Evolutionary conservation across 805 yeast species (phyloP).

Genomic region (Pichia heedii): DNA sequence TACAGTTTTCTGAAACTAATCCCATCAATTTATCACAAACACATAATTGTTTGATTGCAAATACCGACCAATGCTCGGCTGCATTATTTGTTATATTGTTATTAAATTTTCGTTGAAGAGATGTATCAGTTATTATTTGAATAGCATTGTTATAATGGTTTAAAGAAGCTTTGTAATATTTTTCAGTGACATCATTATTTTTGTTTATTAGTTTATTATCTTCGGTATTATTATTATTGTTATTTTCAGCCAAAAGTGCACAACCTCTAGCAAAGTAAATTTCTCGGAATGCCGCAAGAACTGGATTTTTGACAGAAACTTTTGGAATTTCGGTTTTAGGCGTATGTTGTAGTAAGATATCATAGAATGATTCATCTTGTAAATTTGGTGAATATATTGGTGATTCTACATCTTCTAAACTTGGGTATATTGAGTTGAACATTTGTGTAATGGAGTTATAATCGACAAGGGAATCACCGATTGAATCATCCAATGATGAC

Average conservation of each 20-base stretch:
- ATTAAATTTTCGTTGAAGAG: too few relatives aligned
- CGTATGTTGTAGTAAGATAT: slow-evolving; percentile 21
- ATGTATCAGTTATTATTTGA: slow-evolving; percentile 13
- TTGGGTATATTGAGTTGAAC: slow-evolving; percentile 18
- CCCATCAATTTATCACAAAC: slow-evolving; percentile 28
- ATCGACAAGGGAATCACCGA: neutral
- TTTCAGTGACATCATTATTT: slow-evolving; percentile 9
- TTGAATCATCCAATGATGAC: neutral
- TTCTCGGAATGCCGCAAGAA: slow-evolving; percentile 20
- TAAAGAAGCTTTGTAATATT: slow-evolving; percentile 16
- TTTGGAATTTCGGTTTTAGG: slow-evolving; percentile 21
- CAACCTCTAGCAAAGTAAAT: slow-evolving; percentile 34
- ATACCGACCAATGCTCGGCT: slow-evolving; percentile 28
- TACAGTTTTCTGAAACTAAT: slow-evolving; percentile 12
- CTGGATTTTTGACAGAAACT: slow-evolving; percentile 8
- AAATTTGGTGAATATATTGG: neutral
- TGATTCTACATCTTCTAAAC: neutral
- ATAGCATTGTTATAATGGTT: slow-evolving; percentile 21
- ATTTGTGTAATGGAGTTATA: slow-evolving; percentile 17
- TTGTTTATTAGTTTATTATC: slow-evolving; percentile 5
- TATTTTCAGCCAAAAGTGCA: slow-evolving; percentile 26
- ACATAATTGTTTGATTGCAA: slow-evolving; percentile 34
- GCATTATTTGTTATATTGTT: neutral
- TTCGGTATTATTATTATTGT: slow-evolving; percentile 10
- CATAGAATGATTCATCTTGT: slow-evolving; percentile 2